Evolutionary conservation across 1,139 yeast species (phyloP).

Genomic region (Pichia terricola): DNA sequence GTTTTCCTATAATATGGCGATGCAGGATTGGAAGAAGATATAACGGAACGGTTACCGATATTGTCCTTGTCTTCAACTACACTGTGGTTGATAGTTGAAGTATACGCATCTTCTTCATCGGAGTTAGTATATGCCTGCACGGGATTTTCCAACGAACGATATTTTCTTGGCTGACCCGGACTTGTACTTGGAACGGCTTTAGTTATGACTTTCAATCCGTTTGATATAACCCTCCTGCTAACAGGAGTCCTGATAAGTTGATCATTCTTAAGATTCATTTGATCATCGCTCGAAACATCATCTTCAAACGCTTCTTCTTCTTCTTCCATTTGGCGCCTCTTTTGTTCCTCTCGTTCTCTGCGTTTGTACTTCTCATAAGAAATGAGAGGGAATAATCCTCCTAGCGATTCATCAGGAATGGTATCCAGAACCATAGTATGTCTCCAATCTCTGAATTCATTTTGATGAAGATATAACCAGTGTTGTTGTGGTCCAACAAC

Average conservation of each 20-base stretch:
- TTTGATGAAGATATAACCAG: constrained; percentile 93
- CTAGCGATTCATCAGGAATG: constrained; percentile 61
- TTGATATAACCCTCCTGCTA: constrained; percentile 61
- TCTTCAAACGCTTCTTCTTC: constrained; percentile 25
- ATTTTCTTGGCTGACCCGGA: constrained; percentile 94
- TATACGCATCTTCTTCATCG: constrained; percentile 27
- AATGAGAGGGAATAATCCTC: constrained; percentile 68
- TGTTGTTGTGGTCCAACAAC: constrained; percentile 99
- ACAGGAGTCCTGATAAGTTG: constrained; percentile 57
- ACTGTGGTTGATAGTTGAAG: constrained; percentile 18
- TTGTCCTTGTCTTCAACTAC: constrained; percentile 15
- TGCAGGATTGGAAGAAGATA: constrained; percentile 7
- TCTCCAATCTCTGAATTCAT: constrained; percentile 93
- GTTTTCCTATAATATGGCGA: constrained; percentile 22
- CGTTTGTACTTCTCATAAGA: constrained; percentile 45
- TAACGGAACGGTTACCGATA: background rate
- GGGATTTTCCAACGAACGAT: constrained; percentile 20
- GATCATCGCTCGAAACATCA: constrained; percentile 7
- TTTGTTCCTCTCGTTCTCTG: constrained; percentile 33
- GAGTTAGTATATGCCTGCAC: constrained; percentile 23
- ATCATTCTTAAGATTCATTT: constrained; percentile 15
- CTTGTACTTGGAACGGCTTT: constrained; percentile 84
- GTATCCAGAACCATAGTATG: constrained; percentile 80
- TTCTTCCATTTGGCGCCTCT: constrained; percentile 14
- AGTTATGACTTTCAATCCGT: constrained; percentile 51